These are phyloP conservation scores for Ophiocordyceps camponoti-leonardi DNA, from an alignment of 2,329 filamentous ascomycete genomes.

Conservation along the genomic window DNA sequence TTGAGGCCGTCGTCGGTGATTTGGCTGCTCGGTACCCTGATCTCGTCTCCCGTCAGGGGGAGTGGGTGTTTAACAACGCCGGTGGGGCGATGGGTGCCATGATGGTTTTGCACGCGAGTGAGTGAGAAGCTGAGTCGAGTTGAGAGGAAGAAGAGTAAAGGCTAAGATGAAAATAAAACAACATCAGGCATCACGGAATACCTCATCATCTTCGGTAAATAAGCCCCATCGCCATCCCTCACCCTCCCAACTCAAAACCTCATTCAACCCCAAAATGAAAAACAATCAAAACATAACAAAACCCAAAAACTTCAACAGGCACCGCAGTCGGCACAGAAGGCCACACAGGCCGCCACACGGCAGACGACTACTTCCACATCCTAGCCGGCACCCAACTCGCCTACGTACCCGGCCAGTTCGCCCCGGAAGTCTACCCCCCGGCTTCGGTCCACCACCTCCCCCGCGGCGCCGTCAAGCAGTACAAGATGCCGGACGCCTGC, in stretches of 20 bases:
- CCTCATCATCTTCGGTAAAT: slow-evolving; percentile 73
- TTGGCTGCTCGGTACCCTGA: slow-evolving; percentile 32
- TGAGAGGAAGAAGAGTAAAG: background rate
- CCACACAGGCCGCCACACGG: slow-evolving; percentile 75
- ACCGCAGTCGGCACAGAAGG: slow-evolving; percentile 58
- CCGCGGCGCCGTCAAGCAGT: slow-evolving; percentile 63
- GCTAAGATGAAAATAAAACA: background rate
- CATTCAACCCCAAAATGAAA: too few species aligned
- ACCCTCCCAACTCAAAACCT: too few species aligned
- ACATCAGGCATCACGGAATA: slow-evolving; percentile 61
- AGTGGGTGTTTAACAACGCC: slow-evolving; percentile 88
- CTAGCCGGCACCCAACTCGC: slow-evolving; percentile 61
- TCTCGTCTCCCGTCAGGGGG: slow-evolving; percentile 53
- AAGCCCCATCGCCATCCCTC: too few species aligned
- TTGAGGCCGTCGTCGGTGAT: slow-evolving; percentile 52
- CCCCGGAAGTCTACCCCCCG: slow-evolving; percentile 50
- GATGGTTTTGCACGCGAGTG: slow-evolving; percentile 78
- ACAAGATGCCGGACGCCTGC: slow-evolving; percentile 59
- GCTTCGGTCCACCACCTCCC: slow-evolving; percentile 56
- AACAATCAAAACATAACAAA: too few species aligned
- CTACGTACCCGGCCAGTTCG: slow-evolving; percentile 51
- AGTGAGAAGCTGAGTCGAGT: slow-evolving; percentile 1
- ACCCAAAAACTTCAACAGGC: too few species aligned
- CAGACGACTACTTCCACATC: slow-evolving; percentile 92
- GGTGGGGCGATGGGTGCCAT: slow-evolving; percentile 84